Conservation (phyloP, 2,329 filamentous ascomycete genomes). For the Sarocladium kiliense region DNA sequence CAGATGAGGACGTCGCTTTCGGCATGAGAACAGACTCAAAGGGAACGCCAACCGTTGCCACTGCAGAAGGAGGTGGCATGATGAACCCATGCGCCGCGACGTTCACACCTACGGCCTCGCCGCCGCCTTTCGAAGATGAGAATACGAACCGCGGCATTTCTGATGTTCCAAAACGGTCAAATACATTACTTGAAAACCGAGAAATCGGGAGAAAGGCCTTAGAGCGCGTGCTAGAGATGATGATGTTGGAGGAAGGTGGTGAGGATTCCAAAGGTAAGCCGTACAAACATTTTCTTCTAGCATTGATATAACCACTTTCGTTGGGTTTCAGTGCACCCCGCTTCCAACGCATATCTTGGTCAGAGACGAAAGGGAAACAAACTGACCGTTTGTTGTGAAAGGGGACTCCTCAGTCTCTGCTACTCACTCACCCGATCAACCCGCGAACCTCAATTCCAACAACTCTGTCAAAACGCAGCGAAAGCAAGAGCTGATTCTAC, state of each 20-base stretch:
- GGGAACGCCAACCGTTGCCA: neutral
- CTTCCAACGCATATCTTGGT: neutral
- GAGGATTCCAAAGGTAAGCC: neutral
- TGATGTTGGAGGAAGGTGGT: neutral
- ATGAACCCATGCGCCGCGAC: constrained; percentile 11
- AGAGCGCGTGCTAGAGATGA: too few relatives aligned
- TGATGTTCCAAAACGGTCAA: neutral
- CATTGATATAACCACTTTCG: neutral
- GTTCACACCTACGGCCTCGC: neutral
- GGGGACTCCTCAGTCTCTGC: neutral
- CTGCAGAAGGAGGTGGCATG: neutral
- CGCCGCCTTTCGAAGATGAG: neutral
- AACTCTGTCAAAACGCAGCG: neutral
- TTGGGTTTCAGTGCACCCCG: neutral
- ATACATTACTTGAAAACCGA: too few relatives aligned
- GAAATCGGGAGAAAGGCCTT: too few relatives aligned
- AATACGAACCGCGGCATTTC: neutral
- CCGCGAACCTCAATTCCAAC: neutral
- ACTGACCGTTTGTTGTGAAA: neutral
- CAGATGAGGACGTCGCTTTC: neutral
- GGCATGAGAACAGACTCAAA: neutral
- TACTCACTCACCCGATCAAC: neutral
- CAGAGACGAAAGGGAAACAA: neutral
- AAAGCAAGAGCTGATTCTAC: neutral
- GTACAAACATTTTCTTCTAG: neutral